Evolutionary conservation across 2,329 filamentous ascomycete species (phyloP).

Genomic region (Orbilia ellipsospora): DNA sequence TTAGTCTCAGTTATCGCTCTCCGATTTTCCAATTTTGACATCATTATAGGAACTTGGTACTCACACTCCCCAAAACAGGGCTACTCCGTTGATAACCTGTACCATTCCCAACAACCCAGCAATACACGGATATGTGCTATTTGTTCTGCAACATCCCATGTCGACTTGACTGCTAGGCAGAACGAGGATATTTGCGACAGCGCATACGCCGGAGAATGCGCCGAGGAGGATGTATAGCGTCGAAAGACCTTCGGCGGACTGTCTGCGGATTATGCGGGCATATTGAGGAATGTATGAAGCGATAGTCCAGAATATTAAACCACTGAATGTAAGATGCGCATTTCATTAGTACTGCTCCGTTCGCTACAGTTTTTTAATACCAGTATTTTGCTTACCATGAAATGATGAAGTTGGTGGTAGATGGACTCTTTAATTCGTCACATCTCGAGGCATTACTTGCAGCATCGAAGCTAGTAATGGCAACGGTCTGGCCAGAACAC

Average conservation of each 20-base stretch:
- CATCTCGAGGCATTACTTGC: slow-evolving; percentile 27
- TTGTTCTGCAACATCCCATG: slow-evolving; percentile 56
- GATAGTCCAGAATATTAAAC: slow-evolving; percentile 42
- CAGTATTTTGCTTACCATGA: slow-evolving; percentile 37
- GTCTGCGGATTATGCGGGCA: slow-evolving; percentile 40
- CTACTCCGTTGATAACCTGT: slow-evolving; percentile 57
- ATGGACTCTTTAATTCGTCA: slow-evolving; percentile 39
- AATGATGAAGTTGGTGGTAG: slow-evolving; percentile 28
- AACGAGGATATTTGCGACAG: slow-evolving; percentile 54
- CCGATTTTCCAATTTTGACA: neutral
- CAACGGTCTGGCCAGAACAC: neutral
- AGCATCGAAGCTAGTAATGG: neutral
- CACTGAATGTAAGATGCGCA: neutral
- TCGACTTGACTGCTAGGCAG: slow-evolving; percentile 57
- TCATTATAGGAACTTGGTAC: neutral
- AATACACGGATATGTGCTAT: slow-evolving; percentile 56
- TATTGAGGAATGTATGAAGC: slow-evolving; percentile 50
- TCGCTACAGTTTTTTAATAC: neutral
- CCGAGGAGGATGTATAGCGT: slow-evolving; percentile 47
- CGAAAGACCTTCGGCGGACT: slow-evolving; percentile 45
- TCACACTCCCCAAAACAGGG: slow-evolving; percentile 56
- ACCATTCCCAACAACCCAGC: slow-evolving; percentile 56
- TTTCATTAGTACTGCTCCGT: neutral
- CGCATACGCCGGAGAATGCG: slow-evolving; percentile 41
- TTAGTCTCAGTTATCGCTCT: neutral